These are phyloP conservation scores for Ustilago nuda DNA, from an alignment of 1,284 basidiomycete species.

Conservation along the genomic window DNA sequence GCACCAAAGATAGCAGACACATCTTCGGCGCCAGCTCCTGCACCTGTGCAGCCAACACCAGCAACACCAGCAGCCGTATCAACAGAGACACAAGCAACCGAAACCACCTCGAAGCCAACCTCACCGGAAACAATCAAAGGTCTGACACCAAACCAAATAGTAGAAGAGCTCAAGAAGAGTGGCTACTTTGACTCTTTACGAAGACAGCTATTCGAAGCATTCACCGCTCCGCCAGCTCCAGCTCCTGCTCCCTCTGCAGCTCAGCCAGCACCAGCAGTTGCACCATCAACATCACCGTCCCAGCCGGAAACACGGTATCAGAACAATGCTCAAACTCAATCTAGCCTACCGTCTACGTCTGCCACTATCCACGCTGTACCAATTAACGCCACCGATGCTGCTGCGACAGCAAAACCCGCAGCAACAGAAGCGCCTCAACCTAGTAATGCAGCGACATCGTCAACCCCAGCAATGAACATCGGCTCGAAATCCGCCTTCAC, in stretches of 20 bases:
- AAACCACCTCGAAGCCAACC: not conserved
- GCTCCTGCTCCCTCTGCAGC: not conserved
- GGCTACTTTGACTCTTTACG: conserved; percentile 37
- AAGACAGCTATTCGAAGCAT: conserved; percentile 36
- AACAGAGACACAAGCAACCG: not conserved
- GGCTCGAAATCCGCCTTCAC: conserved; percentile 18
- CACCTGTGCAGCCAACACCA: not conserved
- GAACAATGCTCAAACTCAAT: not conserved
- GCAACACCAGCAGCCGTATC: not conserved
- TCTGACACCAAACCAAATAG: conserved; percentile 35
- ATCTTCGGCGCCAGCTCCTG: not conserved
- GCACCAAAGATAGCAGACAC: not conserved
- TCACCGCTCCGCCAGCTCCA: not conserved
- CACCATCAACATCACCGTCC: not conserved
- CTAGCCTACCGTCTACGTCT: not conserved
- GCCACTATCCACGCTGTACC: not conserved
- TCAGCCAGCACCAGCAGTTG: not conserved
- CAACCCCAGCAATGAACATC: conserved; percentile 4
- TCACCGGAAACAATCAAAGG: conserved; percentile 9
- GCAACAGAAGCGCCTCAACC: conserved; percentile 1
- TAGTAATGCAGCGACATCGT: too few species aligned
- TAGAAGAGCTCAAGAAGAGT: conserved; percentile 38
- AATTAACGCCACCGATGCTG: not conserved
- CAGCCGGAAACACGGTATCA: not conserved
- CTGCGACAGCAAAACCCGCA: not conserved